Evolutionary conservation across 2,329 filamentous ascomycete species (phyloP).

Genomic region (Mycocentrospora acerina): DNA sequence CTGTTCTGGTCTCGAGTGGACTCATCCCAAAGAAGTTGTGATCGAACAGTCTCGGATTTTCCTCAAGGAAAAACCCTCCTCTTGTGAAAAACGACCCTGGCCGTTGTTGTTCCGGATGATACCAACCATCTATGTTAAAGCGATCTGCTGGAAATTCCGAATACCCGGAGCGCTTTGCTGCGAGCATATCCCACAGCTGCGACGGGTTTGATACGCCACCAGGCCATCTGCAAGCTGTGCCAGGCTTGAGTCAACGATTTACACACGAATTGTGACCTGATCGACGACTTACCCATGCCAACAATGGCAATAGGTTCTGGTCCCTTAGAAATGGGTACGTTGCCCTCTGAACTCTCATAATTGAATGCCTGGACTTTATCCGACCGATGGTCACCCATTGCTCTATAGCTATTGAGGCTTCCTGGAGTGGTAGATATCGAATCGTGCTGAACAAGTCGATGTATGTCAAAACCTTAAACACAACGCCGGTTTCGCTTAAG

Average conservation of each 20-base stretch:
- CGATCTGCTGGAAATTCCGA: slow-evolving; percentile 27
- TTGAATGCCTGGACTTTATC: too few relatives aligned
- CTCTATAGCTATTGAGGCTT: too few relatives aligned
- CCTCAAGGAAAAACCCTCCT: slow-evolving; percentile 30
- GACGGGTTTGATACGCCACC: slow-evolving; percentile 14
- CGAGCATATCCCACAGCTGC: slow-evolving; percentile 33
- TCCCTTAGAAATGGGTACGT: not conserved
- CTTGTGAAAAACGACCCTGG: slow-evolving; percentile 27
- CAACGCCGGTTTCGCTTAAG: too few relatives aligned
- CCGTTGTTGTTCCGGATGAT: slow-evolving; percentile 19
- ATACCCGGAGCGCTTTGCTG: slow-evolving; percentile 27
- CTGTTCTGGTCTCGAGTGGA: slow-evolving; percentile 14
- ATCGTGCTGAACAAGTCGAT: too few relatives aligned
- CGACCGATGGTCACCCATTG: too few relatives aligned
- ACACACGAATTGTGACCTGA: too few relatives aligned
- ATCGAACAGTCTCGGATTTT: slow-evolving; percentile 41
- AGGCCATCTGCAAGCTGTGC: slow-evolving; percentile 22
- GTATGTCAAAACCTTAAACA: too few relatives aligned
- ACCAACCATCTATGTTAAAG: slow-evolving; percentile 38
- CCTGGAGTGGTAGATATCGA: too few relatives aligned
- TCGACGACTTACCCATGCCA: slow-evolving; percentile 22
- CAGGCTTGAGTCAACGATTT: too few relatives aligned
- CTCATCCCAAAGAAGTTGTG: slow-evolving; percentile 33
- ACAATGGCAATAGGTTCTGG: slow-evolving; percentile 29
- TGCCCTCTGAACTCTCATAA: too few relatives aligned